A percentile compares a stretch with the other conserved stretches of the same genome.
Evolutionary conservation across 1,139 yeast species (phyloP).

Genomic region (Hyphopichia pseudoburtonii): DNA sequence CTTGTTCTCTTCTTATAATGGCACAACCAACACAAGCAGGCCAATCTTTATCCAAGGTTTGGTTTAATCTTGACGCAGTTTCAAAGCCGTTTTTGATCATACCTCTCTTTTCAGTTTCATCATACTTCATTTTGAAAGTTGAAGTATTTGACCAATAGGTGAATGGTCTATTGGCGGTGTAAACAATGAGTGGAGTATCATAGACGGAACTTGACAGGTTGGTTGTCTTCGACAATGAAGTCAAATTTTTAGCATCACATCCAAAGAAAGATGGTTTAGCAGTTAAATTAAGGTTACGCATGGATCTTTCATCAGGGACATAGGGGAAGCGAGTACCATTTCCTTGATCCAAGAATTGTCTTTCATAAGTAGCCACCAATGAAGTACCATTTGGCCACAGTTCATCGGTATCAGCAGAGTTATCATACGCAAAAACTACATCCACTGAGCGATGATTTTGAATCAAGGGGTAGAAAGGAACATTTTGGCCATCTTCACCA

Average conservation of each 20-base stretch:
- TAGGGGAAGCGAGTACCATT: slow-evolving; percentile 74
- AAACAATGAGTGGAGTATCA: slow-evolving; percentile 74
- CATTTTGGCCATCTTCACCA: slow-evolving; percentile 43
- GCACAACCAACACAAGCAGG: slow-evolving; percentile 87
- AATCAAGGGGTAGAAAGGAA: slow-evolving; percentile 41
- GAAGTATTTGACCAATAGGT: slow-evolving; percentile 67
- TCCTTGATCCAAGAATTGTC: slow-evolving; percentile 67
- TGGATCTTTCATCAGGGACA: slow-evolving; percentile 75
- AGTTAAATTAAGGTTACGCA: slow-evolving; percentile 59
- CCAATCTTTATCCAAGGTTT: slow-evolving; percentile 74
- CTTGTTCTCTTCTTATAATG: slow-evolving; percentile 76
- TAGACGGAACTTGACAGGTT: slow-evolving; percentile 25
- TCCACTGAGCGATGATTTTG: slow-evolving; percentile 41
- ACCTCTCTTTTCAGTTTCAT: slow-evolving; percentile 53
- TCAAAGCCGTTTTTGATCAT: slow-evolving; percentile 82
- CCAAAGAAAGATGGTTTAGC: slow-evolving; percentile 82
- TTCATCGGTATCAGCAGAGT: slow-evolving; percentile 46
- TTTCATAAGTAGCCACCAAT: slow-evolving; percentile 52
- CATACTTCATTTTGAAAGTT: slow-evolving; percentile 67
- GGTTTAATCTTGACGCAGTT: slow-evolving; percentile 67
- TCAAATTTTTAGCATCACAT: slow-evolving; percentile 69
- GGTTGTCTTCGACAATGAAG: slow-evolving; percentile 40
- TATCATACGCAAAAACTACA: slow-evolving; percentile 48
- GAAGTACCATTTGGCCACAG: slow-evolving; percentile 46
- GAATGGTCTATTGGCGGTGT: slow-evolving; percentile 76